Conservation (phyloP, 2,329 filamentous ascomycete genomes). For the Gnomoniopsis smithogilvyi region DNA sequence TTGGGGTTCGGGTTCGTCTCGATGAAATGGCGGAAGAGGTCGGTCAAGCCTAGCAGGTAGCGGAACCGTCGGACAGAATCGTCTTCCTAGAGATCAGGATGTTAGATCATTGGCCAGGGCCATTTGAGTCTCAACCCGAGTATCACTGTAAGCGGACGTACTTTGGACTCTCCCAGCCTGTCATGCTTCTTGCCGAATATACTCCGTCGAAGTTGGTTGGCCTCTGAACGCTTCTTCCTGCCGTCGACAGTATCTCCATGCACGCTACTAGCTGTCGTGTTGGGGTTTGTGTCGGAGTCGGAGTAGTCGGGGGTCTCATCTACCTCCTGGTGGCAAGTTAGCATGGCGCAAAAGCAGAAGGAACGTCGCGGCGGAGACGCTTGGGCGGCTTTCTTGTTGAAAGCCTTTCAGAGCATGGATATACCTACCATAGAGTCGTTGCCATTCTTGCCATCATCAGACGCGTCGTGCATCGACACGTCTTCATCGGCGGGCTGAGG, state of each 20-base stretch:
- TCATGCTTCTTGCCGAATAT: constrained; percentile 96
- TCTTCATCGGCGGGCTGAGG: constrained; percentile 52
- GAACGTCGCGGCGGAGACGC: not conserved
- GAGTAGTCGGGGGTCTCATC: constrained; percentile 66
- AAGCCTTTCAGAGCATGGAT: not conserved
- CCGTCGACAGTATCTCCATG: constrained; percentile 77
- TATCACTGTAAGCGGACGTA: constrained; percentile 33
- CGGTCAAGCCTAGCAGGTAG: constrained; percentile 90
- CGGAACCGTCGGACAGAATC: constrained; percentile 92
- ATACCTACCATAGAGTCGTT: constrained; percentile 48
- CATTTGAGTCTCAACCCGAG: not conserved
- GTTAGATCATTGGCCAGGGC: constrained; percentile 1
- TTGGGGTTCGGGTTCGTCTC: constrained; percentile 94
- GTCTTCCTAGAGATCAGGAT: constrained; percentile 63
- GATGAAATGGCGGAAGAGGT: constrained; percentile 98
- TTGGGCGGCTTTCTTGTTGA: not conserved
- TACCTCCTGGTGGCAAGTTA: constrained; percentile 43
- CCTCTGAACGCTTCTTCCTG: constrained; percentile 81
- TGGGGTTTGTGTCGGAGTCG: constrained; percentile 65
- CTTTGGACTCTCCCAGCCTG: constrained; percentile 86
- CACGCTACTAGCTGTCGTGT: constrained; percentile 78
- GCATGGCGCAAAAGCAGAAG: not conserved
- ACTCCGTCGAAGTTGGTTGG: constrained; percentile 83
- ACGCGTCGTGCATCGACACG: constrained; percentile 62
- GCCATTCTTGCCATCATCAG: constrained; percentile 37